These are phyloP conservation scores for Hirsutella minnesotensis DNA, from an alignment of 2,329 filamentous ascomycete genomes.

Conservation along the genomic window DNA sequence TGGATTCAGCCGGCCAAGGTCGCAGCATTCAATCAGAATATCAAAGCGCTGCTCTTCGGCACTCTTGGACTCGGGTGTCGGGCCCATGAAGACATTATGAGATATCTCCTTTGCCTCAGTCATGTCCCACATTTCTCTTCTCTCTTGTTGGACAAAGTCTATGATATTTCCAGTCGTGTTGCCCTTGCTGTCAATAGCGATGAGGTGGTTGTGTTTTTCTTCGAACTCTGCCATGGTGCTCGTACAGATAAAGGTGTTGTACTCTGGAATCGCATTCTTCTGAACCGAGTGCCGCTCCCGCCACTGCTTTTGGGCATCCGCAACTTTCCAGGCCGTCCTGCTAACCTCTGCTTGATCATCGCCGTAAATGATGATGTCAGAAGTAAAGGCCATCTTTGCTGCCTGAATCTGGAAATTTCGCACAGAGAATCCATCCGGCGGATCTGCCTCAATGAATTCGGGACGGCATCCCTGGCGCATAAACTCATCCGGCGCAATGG, in stretches of 20 bases:
- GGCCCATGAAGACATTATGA: constrained; percentile 80
- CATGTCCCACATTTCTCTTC: constrained; percentile 89
- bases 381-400: constrained; percentile 75
- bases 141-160: constrained; percentile 84
- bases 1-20: constrained; percentile 66
- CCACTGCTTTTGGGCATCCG: constrained; percentile 67
- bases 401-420: constrained; percentile 96
- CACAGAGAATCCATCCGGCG: constrained; percentile 83
- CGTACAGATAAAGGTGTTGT: constrained; percentile 72
- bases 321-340: constrained; percentile 56
- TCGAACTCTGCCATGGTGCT: constrained; percentile 63
- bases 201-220: constrained; percentile 52
- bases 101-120: constrained; percentile 81
- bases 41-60: constrained; percentile 58
- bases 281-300: constrained; percentile 49
- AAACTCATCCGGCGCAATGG: constrained; percentile 72
- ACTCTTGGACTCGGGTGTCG: constrained; percentile 60
- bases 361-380: constrained; percentile 88
- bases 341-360: constrained; percentile 51
- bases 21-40: constrained; percentile 78
- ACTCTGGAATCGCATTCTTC: constrained; percentile 46
- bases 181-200: constrained; percentile 64
- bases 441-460: constrained; percentile 74
- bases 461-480: constrained; percentile 39
- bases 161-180: constrained; percentile 64